Percentiles rank a stretch among this genome's conserved stretches.
Conservation (phyloP, 805 yeast genomes). For the Kodamaea laetipori region DNA sequence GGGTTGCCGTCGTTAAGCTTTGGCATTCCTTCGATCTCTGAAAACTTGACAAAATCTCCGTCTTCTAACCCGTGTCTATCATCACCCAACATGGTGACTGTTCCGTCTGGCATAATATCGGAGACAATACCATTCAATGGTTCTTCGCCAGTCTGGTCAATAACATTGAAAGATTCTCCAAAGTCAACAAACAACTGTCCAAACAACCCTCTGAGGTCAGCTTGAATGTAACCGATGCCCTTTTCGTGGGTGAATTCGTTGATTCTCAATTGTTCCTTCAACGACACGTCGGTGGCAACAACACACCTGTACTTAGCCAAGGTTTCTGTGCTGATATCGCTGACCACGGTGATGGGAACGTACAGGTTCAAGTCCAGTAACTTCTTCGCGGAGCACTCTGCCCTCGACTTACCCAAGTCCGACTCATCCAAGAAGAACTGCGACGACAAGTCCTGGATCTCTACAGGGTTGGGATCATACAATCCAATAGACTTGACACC, state of each 20-base stretch:
- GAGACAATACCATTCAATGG: conserved; percentile 84
- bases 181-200: conserved; percentile 90
- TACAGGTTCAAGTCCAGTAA: conserved; percentile 85
- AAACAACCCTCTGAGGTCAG: conserved; percentile 84
- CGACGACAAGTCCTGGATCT: conserved; percentile 74
- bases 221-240: conserved; percentile 75
- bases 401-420: conserved; percentile 82
- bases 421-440: conserved; percentile 72
- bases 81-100: conserved; percentile 91
- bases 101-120: conserved; percentile 83
- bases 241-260: conserved; percentile 73
- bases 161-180: conserved; percentile 75
- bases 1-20: conserved; percentile 73
- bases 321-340: conserved; percentile 51
- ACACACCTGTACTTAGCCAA: conserved; percentile 70
- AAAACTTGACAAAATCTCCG: conserved; percentile 84
- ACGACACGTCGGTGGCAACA: conserved; percentile 74
- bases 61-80: conserved; percentile 92
- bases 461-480: conserved; percentile 75
- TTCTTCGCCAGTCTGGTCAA: conserved; percentile 92
- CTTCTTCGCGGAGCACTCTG: conserved; percentile 62
- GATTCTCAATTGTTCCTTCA: conserved; percentile 74
- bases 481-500: conserved; percentile 91
- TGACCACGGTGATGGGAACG: conserved; percentile 77
- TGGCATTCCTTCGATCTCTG: conserved; percentile 81